These are phyloP conservation scores for Aspergillus eucalypticola DNA, from an alignment of 2,329 filamentous ascomycete species.

Conservation along the genomic window DNA sequence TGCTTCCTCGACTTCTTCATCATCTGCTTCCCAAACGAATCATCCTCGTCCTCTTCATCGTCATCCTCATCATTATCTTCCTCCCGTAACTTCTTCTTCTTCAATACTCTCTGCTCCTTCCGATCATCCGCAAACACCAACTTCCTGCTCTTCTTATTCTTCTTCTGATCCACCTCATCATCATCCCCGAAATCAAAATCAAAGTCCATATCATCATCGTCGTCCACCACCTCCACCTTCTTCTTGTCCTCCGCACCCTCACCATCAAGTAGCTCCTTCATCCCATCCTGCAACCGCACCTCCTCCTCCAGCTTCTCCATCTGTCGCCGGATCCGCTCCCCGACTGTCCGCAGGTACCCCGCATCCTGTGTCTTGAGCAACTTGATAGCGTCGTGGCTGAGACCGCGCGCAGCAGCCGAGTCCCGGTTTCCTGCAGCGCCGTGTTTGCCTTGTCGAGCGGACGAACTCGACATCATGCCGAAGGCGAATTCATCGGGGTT, in stretches of 20 bases:
- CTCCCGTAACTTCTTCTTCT: constrained; percentile 21
- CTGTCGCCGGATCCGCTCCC: constrained; percentile 57
- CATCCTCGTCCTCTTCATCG: constrained; percentile 27
- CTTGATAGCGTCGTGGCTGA: constrained; percentile 60
- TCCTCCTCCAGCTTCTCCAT: constrained; percentile 52
- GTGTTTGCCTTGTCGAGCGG: constrained; percentile 45
- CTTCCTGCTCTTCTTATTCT: constrained; percentile 33
- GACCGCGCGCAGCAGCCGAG: constrained; percentile 44
- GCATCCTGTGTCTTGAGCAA: constrained; percentile 67
- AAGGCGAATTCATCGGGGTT: constrained; percentile 69
- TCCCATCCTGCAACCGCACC: constrained; percentile 43
- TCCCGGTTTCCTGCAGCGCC: constrained; percentile 41
- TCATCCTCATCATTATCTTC: constrained; percentile 26
- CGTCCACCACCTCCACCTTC: constrained; percentile 24
- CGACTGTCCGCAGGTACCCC: constrained; percentile 60
- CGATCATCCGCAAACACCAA: constrained; percentile 44
- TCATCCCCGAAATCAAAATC: constrained; percentile 25
- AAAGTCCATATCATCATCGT: constrained; percentile 23
- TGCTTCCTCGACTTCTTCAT: constrained; percentile 47
- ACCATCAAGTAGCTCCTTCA: constrained; percentile 33
- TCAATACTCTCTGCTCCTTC: constrained; percentile 35
- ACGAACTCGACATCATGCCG: constrained; percentile 60
- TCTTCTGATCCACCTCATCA: constrained; percentile 24
- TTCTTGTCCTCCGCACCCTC: constrained; percentile 25
- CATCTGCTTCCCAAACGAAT: constrained; percentile 23